Base-by-base conservation (phyloP, 495 filamentous ascomycete genomes). In the Aspergillus ostianus region DNA sequence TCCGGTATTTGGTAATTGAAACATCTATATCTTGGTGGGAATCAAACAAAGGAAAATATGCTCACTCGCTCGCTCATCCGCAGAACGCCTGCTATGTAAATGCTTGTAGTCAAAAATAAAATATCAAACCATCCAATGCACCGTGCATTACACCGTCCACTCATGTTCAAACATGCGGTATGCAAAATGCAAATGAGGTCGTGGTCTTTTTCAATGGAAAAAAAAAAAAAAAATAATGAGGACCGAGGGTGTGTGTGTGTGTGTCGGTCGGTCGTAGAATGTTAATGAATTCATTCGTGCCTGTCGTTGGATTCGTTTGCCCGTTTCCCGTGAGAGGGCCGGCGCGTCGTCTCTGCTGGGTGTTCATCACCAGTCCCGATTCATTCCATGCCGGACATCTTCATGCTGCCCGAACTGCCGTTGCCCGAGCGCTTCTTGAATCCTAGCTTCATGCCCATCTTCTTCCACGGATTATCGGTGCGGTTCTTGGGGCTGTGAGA, bases 401-500 rank as follows among this genome's bases (percentile, higher is more conserved):
- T 73, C 30, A 73, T 69, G 55, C 65, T 71, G 53, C 60, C 66
- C 21, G 68, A 63, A 53, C 71, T 74, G 17, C 67, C 63, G 6
- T 61, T 61, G 32, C 70, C 69, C 6, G 77, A 77, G 57, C 83
- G 86, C 69, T 84, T 86, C 60, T 85, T 84, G 68, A 90, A 85
- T 4, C 89, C 87, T 23, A 95, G 71, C 71, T 87, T 90, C 54
- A 85, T 85, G 10, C 88, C 85, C 84, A 93, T 88, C 75, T 91
- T 93, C 78, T 91, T 94, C 90, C 91, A 95, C 6, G 83, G 77
- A 66, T 81, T 82, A 41, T 84, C 83, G 47, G 77, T 75, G 65
- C 84, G 74, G 68, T 74, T 63, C 76, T 80, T 70, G 66, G 88
- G 69, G 77, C 78, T 77, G 67, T 79, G 64, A 61, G 77, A 47